Base-by-base conservation (phyloP, 345 rosid species). In the Laguncularia racemosa region DNA sequence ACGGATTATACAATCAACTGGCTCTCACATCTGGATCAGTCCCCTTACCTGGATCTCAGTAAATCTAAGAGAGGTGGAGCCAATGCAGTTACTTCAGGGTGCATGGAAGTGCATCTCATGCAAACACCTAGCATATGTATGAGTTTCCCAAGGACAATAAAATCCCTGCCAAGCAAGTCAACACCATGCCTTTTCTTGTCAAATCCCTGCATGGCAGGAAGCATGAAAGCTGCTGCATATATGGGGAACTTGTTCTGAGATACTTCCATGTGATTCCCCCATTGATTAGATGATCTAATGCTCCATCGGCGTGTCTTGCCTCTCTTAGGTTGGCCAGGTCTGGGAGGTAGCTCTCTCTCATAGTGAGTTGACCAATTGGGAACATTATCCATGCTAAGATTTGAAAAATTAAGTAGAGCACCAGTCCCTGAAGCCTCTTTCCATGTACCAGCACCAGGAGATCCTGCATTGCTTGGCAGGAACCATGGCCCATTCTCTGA, bases 161-260 rank as follows among this genome's bases (percentile, higher is more conserved):
- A 89, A 72, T 93, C 99, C 73, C 85, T 76, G 26, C 86, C 95
- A 13, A 93, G 96, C 72, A 93, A 87, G 79, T 93, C 99, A 72
- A 89, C 88, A n/a, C 99, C 99, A 26, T 89, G 99, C 55, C 85
- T 74, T 73, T 74, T 87, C 84, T 78, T 87, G 76, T 93, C 99
- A 67, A 85, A 89, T 53, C 84, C 91, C 78, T 80, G 81, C 99
- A 93, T 93, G 60, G 85, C 89, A 70, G 99, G 99, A 71, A 93
- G 97, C 97, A 93, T 89, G 79, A 89, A 89, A 14, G 99, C 90
- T 33, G 95, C 97, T 20, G 95, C 95, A 57, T 85, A 89, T 46
- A 82, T 46, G 55, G 95, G 99, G 62, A 93, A 93, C 55, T 71
- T 87, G 58, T 93, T 93, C 33, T 82, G 89, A 48, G 86, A 71